Percentiles rank a stretch among this genome's conserved stretches.
These are phyloP conservation scores for Flaveria floridana DNA, from an alignment of 140 eudicot species.

Conservation along the genomic window DNA sequence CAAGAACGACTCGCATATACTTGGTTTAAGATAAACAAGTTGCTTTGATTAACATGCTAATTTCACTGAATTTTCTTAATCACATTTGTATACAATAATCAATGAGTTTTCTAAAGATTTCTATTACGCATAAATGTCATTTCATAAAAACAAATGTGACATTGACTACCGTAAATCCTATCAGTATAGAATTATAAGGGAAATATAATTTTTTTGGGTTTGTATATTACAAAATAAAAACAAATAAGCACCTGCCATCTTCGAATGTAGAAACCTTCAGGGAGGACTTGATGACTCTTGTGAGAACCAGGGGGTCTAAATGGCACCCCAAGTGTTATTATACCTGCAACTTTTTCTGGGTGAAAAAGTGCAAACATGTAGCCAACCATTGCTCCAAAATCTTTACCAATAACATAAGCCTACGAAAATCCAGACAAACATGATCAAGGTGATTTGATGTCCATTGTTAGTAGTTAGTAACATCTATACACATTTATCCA, in stretches of 20 bases:
- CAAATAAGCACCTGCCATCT: constrained; percentile 49
- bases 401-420: constrained; percentile 17
- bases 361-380: constrained; percentile 39
- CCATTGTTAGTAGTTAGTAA: not conserved
- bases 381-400: constrained; percentile 28
- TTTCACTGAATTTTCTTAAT: too few species aligned
- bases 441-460: not conserved
- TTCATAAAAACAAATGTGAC: not conserved
- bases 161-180: not conserved
- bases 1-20: too few species aligned
- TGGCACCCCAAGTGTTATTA: constrained; percentile 55
- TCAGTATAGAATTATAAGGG: not conserved
- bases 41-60: too few species aligned
- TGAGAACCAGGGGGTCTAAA: constrained; percentile 44
- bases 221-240: not conserved
- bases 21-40: too few species aligned
- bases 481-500: not conserved
- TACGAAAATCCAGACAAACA: not conserved
- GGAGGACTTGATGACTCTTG: constrained; percentile 31
- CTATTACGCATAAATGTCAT: too few species aligned
- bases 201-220: not conserved
- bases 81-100: too few species aligned
- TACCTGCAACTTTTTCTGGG: constrained; percentile 47
- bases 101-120: too few species aligned
- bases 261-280: constrained; percentile 58